These are phyloP conservation scores for Xanthoconium separans DNA, from an alignment of 1,284 basidiomycete genomes.

Conservation along the genomic window DNA sequence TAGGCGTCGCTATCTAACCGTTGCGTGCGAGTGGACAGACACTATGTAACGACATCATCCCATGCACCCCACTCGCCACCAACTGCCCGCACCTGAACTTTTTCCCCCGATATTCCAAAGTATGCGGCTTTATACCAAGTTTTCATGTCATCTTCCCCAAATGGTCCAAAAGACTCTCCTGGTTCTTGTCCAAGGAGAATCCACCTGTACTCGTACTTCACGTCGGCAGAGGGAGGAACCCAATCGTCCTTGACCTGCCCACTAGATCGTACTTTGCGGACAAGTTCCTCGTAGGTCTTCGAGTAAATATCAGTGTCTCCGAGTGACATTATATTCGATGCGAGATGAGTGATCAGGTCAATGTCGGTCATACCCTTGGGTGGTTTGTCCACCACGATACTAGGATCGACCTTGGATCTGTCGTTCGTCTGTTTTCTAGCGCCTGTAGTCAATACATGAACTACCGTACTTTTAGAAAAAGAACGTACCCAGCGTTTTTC, in stretches of 20 bases:
- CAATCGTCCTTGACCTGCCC: conserved; percentile 68
- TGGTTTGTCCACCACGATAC: conserved; percentile 50
- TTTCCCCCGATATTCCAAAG: conserved; percentile 72
- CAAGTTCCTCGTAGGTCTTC: conserved; percentile 78
- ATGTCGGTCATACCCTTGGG: conserved; percentile 54
- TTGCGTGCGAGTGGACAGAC: too few relatives aligned
- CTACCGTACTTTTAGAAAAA: neutral
- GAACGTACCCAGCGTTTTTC: conserved; percentile 50
- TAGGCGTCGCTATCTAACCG: too few relatives aligned
- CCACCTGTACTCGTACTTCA: conserved; percentile 81
- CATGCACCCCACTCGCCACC: conserved; percentile 72
- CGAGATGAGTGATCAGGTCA: conserved; percentile 76
- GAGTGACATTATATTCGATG: conserved; percentile 78
- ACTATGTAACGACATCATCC: conserved; percentile 57
- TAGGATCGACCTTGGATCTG: conserved; percentile 35
- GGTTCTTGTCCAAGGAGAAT: conserved; percentile 49
- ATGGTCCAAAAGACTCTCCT: conserved; percentile 71
- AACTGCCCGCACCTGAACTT: conserved; percentile 62
- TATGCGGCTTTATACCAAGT: conserved; percentile 75
- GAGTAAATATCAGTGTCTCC: conserved; percentile 84
- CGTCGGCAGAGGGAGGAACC: conserved; percentile 74
- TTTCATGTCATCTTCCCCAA: conserved; percentile 70
- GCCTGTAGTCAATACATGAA: conserved; percentile 5
- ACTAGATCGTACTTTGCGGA: conserved; percentile 69
- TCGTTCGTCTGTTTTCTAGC: conserved; percentile 34